Evolutionary conservation across 2,329 filamentous ascomycete genomes (phyloP).

Genomic region (Thielaviopsis cerberus): DNA sequence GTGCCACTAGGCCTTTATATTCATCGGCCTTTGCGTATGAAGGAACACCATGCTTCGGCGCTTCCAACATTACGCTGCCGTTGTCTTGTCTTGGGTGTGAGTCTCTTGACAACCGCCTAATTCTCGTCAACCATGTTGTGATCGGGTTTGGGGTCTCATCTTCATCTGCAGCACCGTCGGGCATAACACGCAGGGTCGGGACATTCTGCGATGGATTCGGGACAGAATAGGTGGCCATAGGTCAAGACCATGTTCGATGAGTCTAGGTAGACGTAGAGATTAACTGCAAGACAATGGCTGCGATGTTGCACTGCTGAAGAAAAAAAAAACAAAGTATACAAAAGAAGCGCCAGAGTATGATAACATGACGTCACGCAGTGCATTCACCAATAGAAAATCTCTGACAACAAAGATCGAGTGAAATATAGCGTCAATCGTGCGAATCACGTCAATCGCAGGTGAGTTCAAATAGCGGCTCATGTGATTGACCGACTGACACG

Average conservation of each 20-base stretch:
- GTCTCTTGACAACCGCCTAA: not conserved
- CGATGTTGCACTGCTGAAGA: no score
- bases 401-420: no score
- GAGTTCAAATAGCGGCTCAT: no score
- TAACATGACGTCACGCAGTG: no score
- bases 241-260: not conserved
- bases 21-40: not conserved
- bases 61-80: not conserved
- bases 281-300: no score
- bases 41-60: not conserved
- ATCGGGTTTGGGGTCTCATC: not conserved
- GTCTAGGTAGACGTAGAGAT: not conserved
- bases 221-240: not conserved
- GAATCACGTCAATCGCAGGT: no score
- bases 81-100: not conserved
- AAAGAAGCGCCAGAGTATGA: no score
- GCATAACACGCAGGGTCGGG: not conserved
- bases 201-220: not conserved
- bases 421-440: no score
- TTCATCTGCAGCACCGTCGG: not conserved
- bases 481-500: no score
- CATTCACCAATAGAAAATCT: no score
- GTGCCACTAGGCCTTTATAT: no score
- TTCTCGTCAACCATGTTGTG: not conserved
- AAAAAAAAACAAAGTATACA: no score